Evolutionary conservation across 805 yeast genomes (phyloP), one percentile per base, ranked within the genome.

Genomic region (Nakazawaea laoshanensis): DNA sequence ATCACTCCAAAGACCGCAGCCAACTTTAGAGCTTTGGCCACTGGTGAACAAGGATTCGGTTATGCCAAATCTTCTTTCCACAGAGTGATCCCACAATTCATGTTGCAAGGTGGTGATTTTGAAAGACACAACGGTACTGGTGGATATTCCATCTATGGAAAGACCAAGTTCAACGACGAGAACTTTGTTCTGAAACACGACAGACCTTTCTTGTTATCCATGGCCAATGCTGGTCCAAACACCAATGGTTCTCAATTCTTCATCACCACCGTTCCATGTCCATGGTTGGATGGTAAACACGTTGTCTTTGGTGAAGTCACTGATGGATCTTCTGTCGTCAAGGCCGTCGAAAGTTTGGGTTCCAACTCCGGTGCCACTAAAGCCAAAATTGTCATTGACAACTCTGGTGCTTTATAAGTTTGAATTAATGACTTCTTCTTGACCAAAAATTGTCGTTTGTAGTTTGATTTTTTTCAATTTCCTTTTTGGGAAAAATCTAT

Each of bases 181-280:
- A 81, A 79, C 73, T 82, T 82, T 55, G 44, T 51, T 54, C 65
- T 67, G 65, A 77, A 61, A 54, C 96, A 89, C 65, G 67, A 66
- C 68, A 76, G 61, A 77, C 94, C 70, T 71, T 73, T 72, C 44
- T 87, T 73, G 65, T 81, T 63, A 61, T 85, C 95, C 42, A 89
- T 89, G 96, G 96, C 96, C 59, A 89, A 89, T 59, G 94, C 96
- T 44, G 96, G 96, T 49, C 95, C 94, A 62, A 84, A 86, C 78
- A 85, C 96, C 67, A 89, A 89, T 67, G 96, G 96, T 38, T 87
- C 96, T 36, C 97, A 88, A 67, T 88, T 88, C 66, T 88, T 89
- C 74, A 81, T 86, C 67, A 86, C 96, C 60, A 86, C 95, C 38
- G 88, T 83, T 35, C 69, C 79, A 46, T 68, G 80, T 52, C 81